Base-by-base conservation (phyloP, 306 rosid genomes). In the Aeschynomene evenia region DNA sequence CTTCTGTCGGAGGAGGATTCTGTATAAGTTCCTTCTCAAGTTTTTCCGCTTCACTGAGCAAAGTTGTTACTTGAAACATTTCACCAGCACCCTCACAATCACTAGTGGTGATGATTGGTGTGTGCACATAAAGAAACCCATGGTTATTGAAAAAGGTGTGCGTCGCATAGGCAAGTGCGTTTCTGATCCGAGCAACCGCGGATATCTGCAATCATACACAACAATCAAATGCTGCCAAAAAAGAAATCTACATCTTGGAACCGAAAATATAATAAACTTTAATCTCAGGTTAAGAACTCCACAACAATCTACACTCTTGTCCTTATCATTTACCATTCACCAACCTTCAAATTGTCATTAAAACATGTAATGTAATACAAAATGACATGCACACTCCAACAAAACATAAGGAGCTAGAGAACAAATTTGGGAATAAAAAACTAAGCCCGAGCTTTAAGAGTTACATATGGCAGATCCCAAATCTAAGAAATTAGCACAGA, bases 41-140 rank as follows among this genome's bases (percentile, higher is more conserved):
- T 76, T 60, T 91, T 63, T 94, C 99, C 29, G 89, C 96, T 63
- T 89, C 99, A 26, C 68, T 85, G 18, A 94, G 63, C 82, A 94
- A 73, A 59, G 97, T 91, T 1, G 99, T 94, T 43, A 94, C 99
- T 82, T 94, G 99, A 86, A 94, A 94, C 97, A 94, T 94, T 70
- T 94, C 97, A 63, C 99, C 99, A 7, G 99, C 99, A 78, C 99
- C 99, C 86, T 94, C 99, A 77, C 99, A 94, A 66, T 94, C 99
- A 80, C 97, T 94, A 0, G 97, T 94, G 4, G 99, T 94, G 11
- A 94, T 70, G 70, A 94, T 94, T 15, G 97, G 99, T 2, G 99
- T 94, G 66, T 94, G 99, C 63, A 91, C 94, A 54, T 89, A 94
- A 5, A 85, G 85, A 78, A 94, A 94, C n/a, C 91, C 89, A 16